Evolutionary conservation across 2,329 filamentous ascomycete genomes (phyloP), one percentile per base, ranked within the genome.

Genomic region (Knoxdaviesia capensis): DNA sequence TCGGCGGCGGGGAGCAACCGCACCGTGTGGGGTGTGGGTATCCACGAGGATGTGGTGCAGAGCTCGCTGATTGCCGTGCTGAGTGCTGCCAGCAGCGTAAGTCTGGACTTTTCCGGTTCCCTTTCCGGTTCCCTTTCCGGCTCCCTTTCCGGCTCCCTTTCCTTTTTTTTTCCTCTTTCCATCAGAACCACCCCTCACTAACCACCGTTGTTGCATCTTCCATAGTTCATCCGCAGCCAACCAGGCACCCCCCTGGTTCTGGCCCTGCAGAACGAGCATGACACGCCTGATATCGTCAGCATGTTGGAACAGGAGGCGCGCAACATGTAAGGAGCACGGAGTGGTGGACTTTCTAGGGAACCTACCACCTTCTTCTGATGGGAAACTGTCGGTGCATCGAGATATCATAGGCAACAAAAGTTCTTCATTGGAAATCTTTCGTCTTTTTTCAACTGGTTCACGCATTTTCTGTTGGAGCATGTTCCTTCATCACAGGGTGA

Each of bases 31-130:
- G 86, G 86, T 50, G 80, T 94, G 6, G 86, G 84, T 33, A 83
- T 94, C 51, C 84, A 94, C 56, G 80, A 88, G 56, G 88, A 94
- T 64, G 84, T 92, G 46, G 84, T 92, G 20, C 83, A 92, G 59
- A 86, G 83, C 52, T 87, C 80, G 58, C 70, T 94, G 54, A 81
- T 86, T 56, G 87, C 87, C 44, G 66, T 94, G 50, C 65, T 94
- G 56, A 81, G 79, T 50, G 87, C 86, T 40, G 86, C 87, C 42
- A 83, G 77, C 57, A 88, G 81, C 54, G 85, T 92, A 66, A 72
- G 80, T 70, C 46, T 44, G 6, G n/a, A 6, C 28, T 30, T 41
- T 7, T 11, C 32, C 39, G 28, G n/a, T 33, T 20, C 20, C 29
- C 28, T 8, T 31, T 11, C 20, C 38, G 30, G 28, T 43, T 35